Percentiles rank a stretch among this genome's conserved stretches.
These are phyloP conservation scores for Exidia glandulosa DNA, from an alignment of 768 basidiomycete genomes.

Conservation along the genomic window DNA sequence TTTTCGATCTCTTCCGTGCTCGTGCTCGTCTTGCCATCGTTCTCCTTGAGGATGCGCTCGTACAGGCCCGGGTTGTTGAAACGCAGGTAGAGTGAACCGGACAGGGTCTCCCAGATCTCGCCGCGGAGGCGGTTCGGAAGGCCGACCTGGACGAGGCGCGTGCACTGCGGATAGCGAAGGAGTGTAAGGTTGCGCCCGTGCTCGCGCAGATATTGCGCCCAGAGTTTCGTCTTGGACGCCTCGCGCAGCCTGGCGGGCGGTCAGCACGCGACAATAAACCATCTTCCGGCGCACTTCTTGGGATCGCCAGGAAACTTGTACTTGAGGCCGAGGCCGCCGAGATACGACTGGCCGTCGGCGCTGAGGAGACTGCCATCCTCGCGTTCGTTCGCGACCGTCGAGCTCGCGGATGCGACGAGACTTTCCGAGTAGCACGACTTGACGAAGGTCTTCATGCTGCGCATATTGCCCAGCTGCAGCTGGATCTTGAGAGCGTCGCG, in stretches of 20 bases:
- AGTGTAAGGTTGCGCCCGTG: conserved; percentile 95
- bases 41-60: conserved; percentile 58
- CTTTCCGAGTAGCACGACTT: conserved; percentile 91
- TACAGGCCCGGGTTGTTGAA: conserved; percentile 81
- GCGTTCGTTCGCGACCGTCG: conserved; percentile 39
- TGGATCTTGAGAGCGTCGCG: conserved; percentile 84
- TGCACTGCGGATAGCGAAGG: conserved; percentile 90
- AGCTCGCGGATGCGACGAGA: conserved; percentile 44
- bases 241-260: conserved; percentile 54
- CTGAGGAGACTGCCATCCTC: conserved; percentile 56
- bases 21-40: conserved; percentile 66
- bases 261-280: not conserved
- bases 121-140: conserved; percentile 89
- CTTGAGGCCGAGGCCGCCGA: conserved; percentile 66
- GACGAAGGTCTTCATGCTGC: conserved; percentile 78
- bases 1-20: conserved; percentile 99
- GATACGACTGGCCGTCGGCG: conserved; percentile 43
- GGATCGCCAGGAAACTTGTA: conserved; percentile 91
- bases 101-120: conserved; percentile 96
- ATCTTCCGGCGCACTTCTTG: conserved; percentile 52
- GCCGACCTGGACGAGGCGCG: conserved; percentile 94
- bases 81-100: conserved; percentile 86
- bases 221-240: conserved; percentile 90
- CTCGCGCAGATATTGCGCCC: conserved; percentile 78
- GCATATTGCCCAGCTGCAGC: conserved; percentile 87